phyloP scores from a whole-genome alignment of 805 yeast species.

The Kazachstania bromeliacearum region DNA sequence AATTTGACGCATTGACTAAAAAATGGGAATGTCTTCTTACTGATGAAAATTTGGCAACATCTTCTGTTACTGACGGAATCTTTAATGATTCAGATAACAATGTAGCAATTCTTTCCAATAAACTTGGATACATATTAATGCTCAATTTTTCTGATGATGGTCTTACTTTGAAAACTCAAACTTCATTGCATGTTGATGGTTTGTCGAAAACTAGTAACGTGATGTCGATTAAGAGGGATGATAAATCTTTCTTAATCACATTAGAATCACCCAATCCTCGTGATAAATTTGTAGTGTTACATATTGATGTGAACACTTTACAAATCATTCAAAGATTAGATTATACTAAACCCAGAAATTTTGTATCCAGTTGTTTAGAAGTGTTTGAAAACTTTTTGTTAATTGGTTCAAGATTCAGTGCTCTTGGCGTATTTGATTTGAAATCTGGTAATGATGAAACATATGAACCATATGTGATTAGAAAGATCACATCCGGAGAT shows the following conservation, averaged over 20 bases:
- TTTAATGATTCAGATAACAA: constrained; percentile 21
- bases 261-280: constrained; percentile 62
- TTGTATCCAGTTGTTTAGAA: constrained; percentile 51
- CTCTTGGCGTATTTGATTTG: constrained; percentile 47
- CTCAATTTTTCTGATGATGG: constrained; percentile 35
- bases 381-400: constrained; percentile 38
- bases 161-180: constrained; percentile 15
- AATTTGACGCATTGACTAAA: constrained; percentile 9
- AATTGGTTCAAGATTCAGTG: constrained; percentile 66
- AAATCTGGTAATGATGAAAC: constrained; percentile 7
- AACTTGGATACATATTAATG: constrained; percentile 36
- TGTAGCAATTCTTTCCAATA: constrained; percentile 28
- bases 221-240: constrained; percentile 11
- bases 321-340: constrained; percentile 14
- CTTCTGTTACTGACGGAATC: constrained; percentile 37
- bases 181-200: constrained; percentile 18
- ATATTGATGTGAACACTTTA: constrained; percentile 27
- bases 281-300: constrained; percentile 40
- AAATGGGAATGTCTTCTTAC: constrained; percentile 25
- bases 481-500: constrained; percentile 54
- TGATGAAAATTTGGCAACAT: constrained; percentile 28
- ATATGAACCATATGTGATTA: constrained; percentile 23
- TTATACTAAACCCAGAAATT: constrained; percentile 37
- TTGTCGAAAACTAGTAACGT: constrained; percentile 43
- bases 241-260: constrained; percentile 31